A percentile compares a stretch with the other conserved stretches of the same genome.
These are phyloP conservation scores for Calocera cornea DNA, from an alignment of 768 basidiomycete species.

Conservation along the genomic window DNA sequence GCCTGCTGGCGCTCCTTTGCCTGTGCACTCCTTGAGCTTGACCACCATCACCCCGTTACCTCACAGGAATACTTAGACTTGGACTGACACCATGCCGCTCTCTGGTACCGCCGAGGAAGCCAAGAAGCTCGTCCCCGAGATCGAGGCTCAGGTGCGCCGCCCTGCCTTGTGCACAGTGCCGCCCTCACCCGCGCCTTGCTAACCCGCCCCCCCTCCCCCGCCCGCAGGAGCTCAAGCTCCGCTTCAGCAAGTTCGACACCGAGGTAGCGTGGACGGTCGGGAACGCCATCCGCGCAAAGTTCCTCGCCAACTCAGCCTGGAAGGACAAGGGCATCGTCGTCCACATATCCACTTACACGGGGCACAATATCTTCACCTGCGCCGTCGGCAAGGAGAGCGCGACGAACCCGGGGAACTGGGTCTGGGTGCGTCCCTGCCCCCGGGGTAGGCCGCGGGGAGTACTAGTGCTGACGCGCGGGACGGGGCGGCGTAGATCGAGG, in stretches of 20 bases:
- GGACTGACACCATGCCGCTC: not conserved
- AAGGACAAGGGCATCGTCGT: conserved; percentile 13
- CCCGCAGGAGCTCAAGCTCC: conserved; percentile 11
- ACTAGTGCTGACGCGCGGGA: not conserved
- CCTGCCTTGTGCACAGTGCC: not conserved
- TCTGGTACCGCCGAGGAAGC: not conserved
- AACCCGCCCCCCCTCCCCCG: not conserved
- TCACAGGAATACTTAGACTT: too few species aligned
- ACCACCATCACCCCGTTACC: not conserved
- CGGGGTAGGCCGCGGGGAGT: not conserved
- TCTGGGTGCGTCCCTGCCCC: not conserved
- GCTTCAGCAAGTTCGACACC: conserved; percentile 9
- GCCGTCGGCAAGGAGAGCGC: conserved; percentile 10
- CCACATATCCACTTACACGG: conserved; percentile 13
- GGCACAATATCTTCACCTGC: conserved; percentile 11
- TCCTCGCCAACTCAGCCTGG: not conserved
- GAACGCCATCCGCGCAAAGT: conserved; percentile 7
- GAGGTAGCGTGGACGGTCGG: conserved; percentile 13
- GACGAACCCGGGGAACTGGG: conserved; percentile 13
- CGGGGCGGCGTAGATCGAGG: conserved; percentile 7
- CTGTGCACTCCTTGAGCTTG: not conserved
- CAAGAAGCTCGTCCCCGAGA: not conserved
- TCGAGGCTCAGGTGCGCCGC: not conserved
- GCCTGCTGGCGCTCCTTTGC: too few species aligned
- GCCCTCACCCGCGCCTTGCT: not conserved